These are phyloP conservation scores for Trifolium fragiferum DNA, from an alignment of 306 rosid species.

Conservation along the genomic window DNA sequence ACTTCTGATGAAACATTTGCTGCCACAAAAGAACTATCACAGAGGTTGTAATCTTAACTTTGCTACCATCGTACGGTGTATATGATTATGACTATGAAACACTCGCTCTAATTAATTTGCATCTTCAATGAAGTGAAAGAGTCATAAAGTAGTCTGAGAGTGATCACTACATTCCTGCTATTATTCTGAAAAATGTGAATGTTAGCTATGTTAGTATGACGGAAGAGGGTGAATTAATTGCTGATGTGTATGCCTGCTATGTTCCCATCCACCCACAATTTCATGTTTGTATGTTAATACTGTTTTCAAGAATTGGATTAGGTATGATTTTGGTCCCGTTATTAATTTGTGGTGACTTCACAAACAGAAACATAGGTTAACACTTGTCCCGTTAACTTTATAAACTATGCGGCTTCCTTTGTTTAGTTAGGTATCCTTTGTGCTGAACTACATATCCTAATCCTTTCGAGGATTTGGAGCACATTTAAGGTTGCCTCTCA, in stretches of 20 bases:
- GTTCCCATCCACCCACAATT: slow-evolving; percentile 11
- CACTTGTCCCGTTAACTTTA: not conserved
- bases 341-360: not conserved
- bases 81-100: slow-evolving; percentile 3
- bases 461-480: not conserved
- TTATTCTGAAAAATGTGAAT: not conserved
- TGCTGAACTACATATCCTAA: not conserved
- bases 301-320: not conserved
- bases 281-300: not conserved
- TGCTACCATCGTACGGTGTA: slow-evolving; percentile 10
- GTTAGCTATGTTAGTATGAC: not conserved
- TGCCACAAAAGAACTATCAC: slow-evolving; percentile 72
- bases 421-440: no score
- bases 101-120: not conserved
- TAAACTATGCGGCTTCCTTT: not conserved
- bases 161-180: not conserved
- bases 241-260: not conserved
- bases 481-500: not conserved
- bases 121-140: not conserved
- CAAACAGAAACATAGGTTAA: not conserved
- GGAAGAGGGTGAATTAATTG: not conserved
- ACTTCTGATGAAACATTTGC: slow-evolving; percentile 79
- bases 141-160: not conserved
- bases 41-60: slow-evolving; percentile 56
- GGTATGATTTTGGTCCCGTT: not conserved